A percentile compares a stretch with the other conserved stretches of the same genome.
Evolutionary conservation across 1,284 basidiomycete genomes (phyloP).

Genomic region (Cutaneotrichosporon spelunceum): DNA sequence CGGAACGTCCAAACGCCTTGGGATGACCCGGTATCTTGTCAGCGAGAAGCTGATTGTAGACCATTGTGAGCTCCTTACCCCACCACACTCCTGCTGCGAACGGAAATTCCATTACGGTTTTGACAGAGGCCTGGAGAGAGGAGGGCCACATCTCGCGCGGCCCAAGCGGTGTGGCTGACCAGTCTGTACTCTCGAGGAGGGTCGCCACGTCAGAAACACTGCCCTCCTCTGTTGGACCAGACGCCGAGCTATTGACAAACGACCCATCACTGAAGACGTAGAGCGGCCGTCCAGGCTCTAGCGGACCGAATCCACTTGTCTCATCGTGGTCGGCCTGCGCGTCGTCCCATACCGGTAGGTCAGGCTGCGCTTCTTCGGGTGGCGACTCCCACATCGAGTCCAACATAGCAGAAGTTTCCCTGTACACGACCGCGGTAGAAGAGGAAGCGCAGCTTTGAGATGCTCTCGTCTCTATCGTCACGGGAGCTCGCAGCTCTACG

Average conservation of each 20-base stretch:
- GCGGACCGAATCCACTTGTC: neutral
- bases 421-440: neutral
- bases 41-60: slow-evolving; percentile 48
- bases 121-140: slow-evolving; percentile 18
- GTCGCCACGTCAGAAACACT: slow-evolving; percentile 28
- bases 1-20: slow-evolving; percentile 43
- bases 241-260: neutral
- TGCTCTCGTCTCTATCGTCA: neutral
- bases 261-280: slow-evolving; percentile 15
- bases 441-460: neutral
- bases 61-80: slow-evolving; percentile 44
- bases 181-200: slow-evolving; percentile 41
- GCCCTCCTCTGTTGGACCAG: slow-evolving; percentile 11
- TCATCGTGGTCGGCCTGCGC: neutral
- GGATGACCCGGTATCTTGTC: slow-evolving; percentile 40
- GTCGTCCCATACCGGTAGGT: neutral
- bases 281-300: neutral
- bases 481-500: neutral
- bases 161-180: slow-evolving; percentile 44
- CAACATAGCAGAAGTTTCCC: neutral
- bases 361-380: neutral
- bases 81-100: slow-evolving; percentile 47
- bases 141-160: slow-evolving; percentile 36
- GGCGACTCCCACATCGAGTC: neutral
- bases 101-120: slow-evolving; percentile 40